These are phyloP conservation scores for Aspergillus sp. DNA, from an alignment of 2,329 filamentous ascomycete species.

Conservation along the genomic window DNA sequence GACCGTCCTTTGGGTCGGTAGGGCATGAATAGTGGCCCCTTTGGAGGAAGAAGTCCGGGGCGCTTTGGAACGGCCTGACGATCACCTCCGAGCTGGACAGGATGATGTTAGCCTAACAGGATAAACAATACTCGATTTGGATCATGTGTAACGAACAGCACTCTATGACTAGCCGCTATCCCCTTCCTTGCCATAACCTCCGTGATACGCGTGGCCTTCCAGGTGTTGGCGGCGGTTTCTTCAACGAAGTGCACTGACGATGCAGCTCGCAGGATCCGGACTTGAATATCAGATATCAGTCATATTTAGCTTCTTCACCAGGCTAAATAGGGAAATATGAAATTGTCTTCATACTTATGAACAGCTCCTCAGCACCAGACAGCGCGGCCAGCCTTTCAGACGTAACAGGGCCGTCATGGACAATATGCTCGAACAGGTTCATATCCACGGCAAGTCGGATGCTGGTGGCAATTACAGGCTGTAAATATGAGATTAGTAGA, in stretches of 20 bases:
- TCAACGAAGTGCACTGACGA: conserved; percentile 1
- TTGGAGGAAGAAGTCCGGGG: not conserved
- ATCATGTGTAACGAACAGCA: not conserved
- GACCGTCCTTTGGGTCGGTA: not conserved
- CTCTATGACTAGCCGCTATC: conserved; percentile 7
- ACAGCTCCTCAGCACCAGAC: not conserved
- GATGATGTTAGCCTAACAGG: too few relatives aligned
- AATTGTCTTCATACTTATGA: not conserved
- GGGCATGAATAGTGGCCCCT: not conserved
- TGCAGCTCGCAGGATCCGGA: conserved; percentile 2
- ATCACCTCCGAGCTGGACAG: not conserved
- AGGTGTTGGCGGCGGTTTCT: not conserved
- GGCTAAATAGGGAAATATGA: too few relatives aligned
- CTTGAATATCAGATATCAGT: not conserved
- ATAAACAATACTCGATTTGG: not conserved
- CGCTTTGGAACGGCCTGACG: conserved; percentile 4
- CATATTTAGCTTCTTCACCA: not conserved
- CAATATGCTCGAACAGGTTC: not conserved
- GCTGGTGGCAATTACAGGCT: conserved; percentile 8
- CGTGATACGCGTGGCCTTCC: conserved; percentile 4
- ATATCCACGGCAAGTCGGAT: not conserved
- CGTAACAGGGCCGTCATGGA: not conserved
- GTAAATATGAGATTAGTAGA: not conserved
- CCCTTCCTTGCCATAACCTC: not conserved
- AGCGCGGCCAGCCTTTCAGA: not conserved